Evolutionary conservation across 805 yeast genomes (phyloP).

Genomic region (Yarrowia sp.): DNA sequence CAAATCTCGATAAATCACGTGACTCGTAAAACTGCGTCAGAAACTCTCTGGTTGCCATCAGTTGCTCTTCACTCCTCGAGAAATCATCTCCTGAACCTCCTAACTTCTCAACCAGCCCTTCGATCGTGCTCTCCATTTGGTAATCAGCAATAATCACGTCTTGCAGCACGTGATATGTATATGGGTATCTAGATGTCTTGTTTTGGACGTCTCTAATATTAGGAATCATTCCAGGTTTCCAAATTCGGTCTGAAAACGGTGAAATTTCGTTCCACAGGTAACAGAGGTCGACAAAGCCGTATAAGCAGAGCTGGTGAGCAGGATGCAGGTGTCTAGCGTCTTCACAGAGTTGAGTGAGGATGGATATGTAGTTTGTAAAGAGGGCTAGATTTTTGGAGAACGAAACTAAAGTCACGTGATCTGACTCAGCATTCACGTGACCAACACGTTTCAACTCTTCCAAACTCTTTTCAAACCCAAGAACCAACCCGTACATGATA

Average conservation of each 20-base stretch:
- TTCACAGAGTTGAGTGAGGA: conserved; percentile 9
- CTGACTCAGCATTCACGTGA: neutral
- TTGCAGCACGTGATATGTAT: conserved; percentile 10
- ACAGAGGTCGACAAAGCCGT: conserved; percentile 9
- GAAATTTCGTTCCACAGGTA: conserved; percentile 8
- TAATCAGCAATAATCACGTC: conserved; percentile 18
- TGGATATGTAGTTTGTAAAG: conserved; percentile 2
- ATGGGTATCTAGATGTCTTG: neutral
- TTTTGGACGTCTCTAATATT: conserved; percentile 7
- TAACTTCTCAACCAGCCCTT: conserved; percentile 7
- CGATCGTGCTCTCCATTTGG: conserved; percentile 18
- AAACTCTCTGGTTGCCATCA: neutral
- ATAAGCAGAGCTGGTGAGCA: conserved; percentile 19
- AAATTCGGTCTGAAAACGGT: neutral
- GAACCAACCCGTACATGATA: conserved; percentile 2
- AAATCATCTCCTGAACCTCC: neutral
- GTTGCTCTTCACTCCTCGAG: neutral
- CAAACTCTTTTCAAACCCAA: conserved; percentile 8
- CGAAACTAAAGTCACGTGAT: neutral
- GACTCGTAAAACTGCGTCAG: conserved; percentile 8
- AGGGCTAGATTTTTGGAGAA: neutral
- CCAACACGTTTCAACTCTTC: neutral
- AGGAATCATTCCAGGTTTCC: conserved; percentile 15
- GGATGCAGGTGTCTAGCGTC: neutral
- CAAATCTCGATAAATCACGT: neutral